Conservation (phyloP, 176 grass and related monocot genomes). For the Guadua angustifolia region DNA sequence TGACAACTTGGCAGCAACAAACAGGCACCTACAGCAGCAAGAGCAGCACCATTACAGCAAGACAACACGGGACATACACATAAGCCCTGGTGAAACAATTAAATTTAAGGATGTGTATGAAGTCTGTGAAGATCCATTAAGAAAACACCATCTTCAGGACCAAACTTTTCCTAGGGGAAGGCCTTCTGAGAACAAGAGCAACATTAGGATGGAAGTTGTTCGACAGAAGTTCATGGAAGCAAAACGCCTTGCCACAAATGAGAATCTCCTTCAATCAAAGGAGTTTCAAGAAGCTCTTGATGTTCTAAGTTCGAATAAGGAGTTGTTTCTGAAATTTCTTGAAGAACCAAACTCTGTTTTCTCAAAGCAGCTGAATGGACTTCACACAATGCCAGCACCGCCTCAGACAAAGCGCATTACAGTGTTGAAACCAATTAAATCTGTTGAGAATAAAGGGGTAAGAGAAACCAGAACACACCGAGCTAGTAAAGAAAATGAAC, state of each 20-base stretch:
- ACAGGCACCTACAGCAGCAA: conserved; percentile 26
- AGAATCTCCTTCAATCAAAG: conserved; percentile 64
- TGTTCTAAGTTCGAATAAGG: conserved; percentile 88
- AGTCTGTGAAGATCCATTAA: conserved; percentile 66
- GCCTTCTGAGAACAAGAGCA: conserved; percentile 46
- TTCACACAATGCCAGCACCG: conserved; percentile 35
- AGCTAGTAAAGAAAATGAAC: conserved; percentile 46
- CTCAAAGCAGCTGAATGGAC: conserved; percentile 42
- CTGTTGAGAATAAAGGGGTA: conserved; percentile 52
- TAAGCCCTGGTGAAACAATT: conserved; percentile 52
- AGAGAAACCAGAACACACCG: conserved; percentile 43
- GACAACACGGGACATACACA: conserved; percentile 34
- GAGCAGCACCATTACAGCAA: conserved; percentile 44
- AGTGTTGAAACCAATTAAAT: conserved; percentile 86
- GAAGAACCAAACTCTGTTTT: conserved; percentile 82
- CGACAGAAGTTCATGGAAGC: conserved; percentile 89
- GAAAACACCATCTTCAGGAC: conserved; percentile 46
- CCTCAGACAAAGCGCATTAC: conserved; percentile 79
- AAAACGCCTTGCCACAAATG: conserved; percentile 73
- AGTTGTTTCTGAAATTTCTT: conserved; percentile 93
- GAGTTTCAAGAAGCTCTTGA: conserved; percentile 90
- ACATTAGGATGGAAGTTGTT: conserved; percentile 67
- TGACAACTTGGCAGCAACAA: conserved; percentile 32
- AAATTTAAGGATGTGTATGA: conserved; percentile 77
- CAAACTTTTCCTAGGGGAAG: conserved; percentile 43